Base-by-base conservation (phyloP, 2,329 filamentous ascomycete genomes). In the Nothophaeocryptopus gaeumannii region DNA sequence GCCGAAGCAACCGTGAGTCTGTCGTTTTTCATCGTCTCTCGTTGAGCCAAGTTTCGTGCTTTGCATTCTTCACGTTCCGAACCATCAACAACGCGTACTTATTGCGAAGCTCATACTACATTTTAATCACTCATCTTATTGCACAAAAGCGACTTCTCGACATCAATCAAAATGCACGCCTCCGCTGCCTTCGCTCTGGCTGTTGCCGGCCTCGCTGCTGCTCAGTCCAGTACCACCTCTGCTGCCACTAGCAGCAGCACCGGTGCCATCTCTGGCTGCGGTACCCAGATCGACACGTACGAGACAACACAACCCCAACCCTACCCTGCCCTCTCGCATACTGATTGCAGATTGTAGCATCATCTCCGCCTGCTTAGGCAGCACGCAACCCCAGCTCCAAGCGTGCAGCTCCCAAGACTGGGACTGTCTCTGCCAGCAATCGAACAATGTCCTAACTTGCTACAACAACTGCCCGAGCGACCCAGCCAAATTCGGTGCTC, bases 381-480 rank as follows among this genome's bases (percentile, higher is more conserved):
- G 69, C 50, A 70, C 71, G 60, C 57, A 73, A 54, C 61, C 65
- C 8, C 70, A 72, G 48, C 67, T 78, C 60, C 55, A 70, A 13
- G 59, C 58, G 39, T 81, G 78, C 67, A 58, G 54, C 30, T 47
- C 60, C 35, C 76, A 75, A 55, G 77, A 81, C 67, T 80, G 73
- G 69, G 67, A 71, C 59, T 85, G 82, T 68, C 71, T 83, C 29
- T 85, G 82, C 68, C 70, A 74, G 42, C 74, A 78, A 58, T 79
- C 77, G 65, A 75, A 64, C 33, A 60, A 60, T 40, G 56, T 67
- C 43, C 40, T 62, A 8, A 60, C 57, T 10, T 85, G 82, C 77
- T 84, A 82, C 72, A 78, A 79, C 73, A 81, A 82, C 73, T 85
- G 83, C 71, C 80, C 81, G 45, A 56, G 73, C 77, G 56, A 61